These are phyloP conservation scores for Fusarium graminum DNA, from an alignment of 2,329 filamentous ascomycete genomes.

Conservation along the genomic window DNA sequence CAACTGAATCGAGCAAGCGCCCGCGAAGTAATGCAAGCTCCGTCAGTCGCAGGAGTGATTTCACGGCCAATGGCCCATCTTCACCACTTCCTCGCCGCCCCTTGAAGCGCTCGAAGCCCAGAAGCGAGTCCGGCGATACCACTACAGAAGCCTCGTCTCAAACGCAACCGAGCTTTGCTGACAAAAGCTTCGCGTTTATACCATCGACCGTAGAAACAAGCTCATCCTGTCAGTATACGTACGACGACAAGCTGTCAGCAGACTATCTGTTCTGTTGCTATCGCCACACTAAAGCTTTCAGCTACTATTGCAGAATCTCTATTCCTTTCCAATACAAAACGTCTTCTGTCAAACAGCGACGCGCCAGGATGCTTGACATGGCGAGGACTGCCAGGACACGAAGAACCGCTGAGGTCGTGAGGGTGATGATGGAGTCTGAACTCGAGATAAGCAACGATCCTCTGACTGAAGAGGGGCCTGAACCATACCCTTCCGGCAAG, in stretches of 20 bases:
- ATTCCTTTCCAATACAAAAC: background rate
- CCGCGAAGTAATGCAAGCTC: constrained; percentile 4
- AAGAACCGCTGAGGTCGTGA: background rate
- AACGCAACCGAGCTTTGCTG: accelerated
- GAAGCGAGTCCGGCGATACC: background rate
- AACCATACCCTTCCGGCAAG: accelerated
- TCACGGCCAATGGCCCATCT: background rate
- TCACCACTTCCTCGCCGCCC: background rate
- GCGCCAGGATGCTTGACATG: constrained; percentile 8
- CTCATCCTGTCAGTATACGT: background rate
- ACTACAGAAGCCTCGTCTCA: background rate
- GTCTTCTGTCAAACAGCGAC: background rate
- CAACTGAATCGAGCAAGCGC: constrained; percentile 4
- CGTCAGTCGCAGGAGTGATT: background rate
- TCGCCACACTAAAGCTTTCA: constrained; percentile 4
- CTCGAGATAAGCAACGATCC: background rate
- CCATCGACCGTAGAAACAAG: background rate
- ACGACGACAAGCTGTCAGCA: constrained; percentile 2
- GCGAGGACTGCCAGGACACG: constrained; percentile 3
- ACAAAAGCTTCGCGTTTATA: background rate
- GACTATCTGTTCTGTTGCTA: constrained; percentile 8
- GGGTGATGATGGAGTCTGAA: constrained; percentile 7
- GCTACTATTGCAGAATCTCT: constrained; percentile 3
- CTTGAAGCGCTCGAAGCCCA: background rate
- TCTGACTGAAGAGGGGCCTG: background rate